Percentiles rank a stretch among this genome's conserved stretches.
Evolutionary conservation across 2,329 filamentous ascomycete species (phyloP).

Genomic region (Monilinia polystroma): DNA sequence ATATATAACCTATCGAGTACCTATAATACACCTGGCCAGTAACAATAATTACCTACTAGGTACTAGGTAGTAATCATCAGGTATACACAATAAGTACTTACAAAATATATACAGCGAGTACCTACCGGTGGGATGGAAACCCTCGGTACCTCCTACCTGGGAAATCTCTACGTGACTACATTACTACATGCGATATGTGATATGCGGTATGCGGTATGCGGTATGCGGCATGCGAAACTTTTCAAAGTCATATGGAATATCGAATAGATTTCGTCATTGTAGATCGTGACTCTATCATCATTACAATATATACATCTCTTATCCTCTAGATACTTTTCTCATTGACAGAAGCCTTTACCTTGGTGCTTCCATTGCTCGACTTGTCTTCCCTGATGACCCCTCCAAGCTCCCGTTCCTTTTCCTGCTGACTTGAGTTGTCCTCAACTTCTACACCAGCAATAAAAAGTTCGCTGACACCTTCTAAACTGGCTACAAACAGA

Average conservation of each 20-base stretch:
- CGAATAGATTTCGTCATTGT: not conserved
- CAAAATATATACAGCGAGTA: too few relatives aligned
- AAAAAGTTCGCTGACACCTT: slow-evolving; percentile 80
- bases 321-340: slow-evolving; percentile 21
- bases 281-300: slow-evolving; percentile 5
- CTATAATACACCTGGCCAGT: too few relatives aligned
- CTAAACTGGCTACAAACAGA: slow-evolving; percentile 85
- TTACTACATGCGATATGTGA: too few relatives aligned
- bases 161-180: not conserved
- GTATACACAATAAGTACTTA: too few relatives aligned
- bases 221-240: not conserved
- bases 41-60: too few relatives aligned
- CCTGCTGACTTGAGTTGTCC: slow-evolving; percentile 31
- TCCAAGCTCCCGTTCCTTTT: slow-evolving; percentile 37
- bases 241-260: not conserved
- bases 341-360: slow-evolving; percentile 24
- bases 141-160: too few relatives aligned
- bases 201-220: too few relatives aligned
- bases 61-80: too few relatives aligned
- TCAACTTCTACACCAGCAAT: slow-evolving; percentile 75
- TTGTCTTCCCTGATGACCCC: slow-evolving; percentile 25
- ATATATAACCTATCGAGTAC: too few relatives aligned
- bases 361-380: slow-evolving; percentile 24
- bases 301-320: slow-evolving; percentile 11
- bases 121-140: too few relatives aligned